Percentiles rank a stretch among this genome's conserved stretches.
phyloP scores from a whole-genome alignment of 2,329 filamentous ascomycete genomes.

The Fusarium haematococcum region DNA sequence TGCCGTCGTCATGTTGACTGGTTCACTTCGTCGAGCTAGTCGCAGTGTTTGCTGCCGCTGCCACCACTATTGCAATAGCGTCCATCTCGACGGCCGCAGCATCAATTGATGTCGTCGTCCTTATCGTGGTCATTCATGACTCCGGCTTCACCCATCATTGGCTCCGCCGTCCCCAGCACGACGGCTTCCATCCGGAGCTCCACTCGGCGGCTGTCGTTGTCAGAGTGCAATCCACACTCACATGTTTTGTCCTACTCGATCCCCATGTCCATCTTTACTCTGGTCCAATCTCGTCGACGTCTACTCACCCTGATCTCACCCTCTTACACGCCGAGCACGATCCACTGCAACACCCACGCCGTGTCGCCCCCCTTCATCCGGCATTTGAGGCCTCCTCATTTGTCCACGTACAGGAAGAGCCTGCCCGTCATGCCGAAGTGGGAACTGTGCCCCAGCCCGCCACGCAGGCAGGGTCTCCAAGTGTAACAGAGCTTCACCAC shows the following conservation, averaged over 20 bases:
- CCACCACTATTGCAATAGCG: slow-evolving; percentile 4
- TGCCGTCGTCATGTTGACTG: slow-evolving; percentile 9
- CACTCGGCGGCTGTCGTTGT: slow-evolving; percentile 27
- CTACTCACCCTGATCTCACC: slow-evolving; percentile 9
- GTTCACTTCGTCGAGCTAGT: not conserved
- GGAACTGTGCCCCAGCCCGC: slow-evolving; percentile 21
- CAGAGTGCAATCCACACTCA: slow-evolving; percentile 19
- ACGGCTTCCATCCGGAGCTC: slow-evolving; percentile 20
- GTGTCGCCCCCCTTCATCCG: slow-evolving; percentile 24
- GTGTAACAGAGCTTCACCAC: slow-evolving; percentile 20
- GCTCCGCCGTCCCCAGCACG: slow-evolving; percentile 24
- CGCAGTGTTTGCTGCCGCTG: not conserved
- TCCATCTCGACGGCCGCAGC: slow-evolving; percentile 22
- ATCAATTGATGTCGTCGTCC: slow-evolving; percentile 8
- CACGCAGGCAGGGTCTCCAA: slow-evolving; percentile 23
- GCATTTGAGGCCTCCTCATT: slow-evolving; percentile 26
- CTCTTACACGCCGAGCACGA: slow-evolving; percentile 28
- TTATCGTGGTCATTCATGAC: slow-evolving; percentile 14
- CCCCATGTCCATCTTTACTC: not conserved
- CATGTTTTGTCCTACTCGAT: slow-evolving; percentile 22
- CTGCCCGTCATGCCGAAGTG: slow-evolving; percentile 21
- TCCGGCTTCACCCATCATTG: slow-evolving; percentile 12
- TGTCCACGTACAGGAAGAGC: slow-evolving; percentile 37
- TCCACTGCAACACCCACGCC: slow-evolving; percentile 13
- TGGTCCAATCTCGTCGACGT: not conserved